Evolutionary conservation across 1,139 yeast species (phyloP), one percentile per base, ranked within the genome.

Genomic region (Candida anutae): DNA sequence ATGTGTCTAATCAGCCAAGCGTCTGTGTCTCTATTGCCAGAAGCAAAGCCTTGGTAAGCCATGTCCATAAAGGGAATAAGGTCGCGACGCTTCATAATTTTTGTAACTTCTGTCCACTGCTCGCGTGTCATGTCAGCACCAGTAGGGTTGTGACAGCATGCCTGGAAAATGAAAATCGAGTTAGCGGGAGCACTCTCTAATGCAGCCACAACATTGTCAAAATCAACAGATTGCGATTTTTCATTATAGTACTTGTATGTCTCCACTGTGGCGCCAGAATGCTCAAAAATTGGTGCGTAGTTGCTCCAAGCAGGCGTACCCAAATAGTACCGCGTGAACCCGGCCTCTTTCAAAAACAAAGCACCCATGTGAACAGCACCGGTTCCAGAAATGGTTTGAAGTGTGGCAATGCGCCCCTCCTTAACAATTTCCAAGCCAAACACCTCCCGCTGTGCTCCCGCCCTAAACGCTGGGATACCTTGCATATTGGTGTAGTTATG

Each of bases 61-160:
- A 84, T 79, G 62, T 90, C 98, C 47, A 90, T 84, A 51, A 88
- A 62, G 29, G 94, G 94, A 55, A 84, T 74, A 52, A 85, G 88
- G 32, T 70, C 65, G 48, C 76, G 39, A 25, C 34, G 33, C 29
- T 38, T 37, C 23, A 38, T 21, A 28, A 39, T 32, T 10, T 32
- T 34, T 6, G 37, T 42, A 8, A 90, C 78, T 50, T 68, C 57
- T 28, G 65, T 66, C 97, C 97, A 88, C 58, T 90, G 88, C 39
- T 77, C 93, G 31, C 67, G 61, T 16, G 84, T 77, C 42, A 94
- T 94, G 59, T 90, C 98, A 55, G 88, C 77, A 40, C 97, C 98
- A 19, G 98, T 90, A 37, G 98, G 98, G 61, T 90, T 90, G 62
- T 90, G 98, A 36, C 97, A 95, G 55, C 97, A 87, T 13, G 96